Evolutionary conservation across 176 grass and related monocot species (phyloP).

Genomic region (Saccharum officinarum): DNA sequence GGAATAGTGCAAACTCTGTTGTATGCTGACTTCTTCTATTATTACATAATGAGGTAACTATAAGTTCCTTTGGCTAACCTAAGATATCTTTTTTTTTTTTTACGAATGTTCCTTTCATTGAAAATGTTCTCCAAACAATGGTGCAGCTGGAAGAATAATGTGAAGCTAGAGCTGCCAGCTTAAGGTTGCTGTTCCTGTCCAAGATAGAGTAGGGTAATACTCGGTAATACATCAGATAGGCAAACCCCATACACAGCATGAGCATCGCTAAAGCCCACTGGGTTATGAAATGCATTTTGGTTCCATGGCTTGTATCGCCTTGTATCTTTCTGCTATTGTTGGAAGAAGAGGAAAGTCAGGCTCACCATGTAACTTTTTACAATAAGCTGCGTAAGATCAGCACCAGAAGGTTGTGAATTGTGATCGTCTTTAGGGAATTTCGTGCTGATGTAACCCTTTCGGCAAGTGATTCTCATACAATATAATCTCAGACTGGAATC

Average conservation of each 20-base stretch:
- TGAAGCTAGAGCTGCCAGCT: conserved; percentile 85
- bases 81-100: conserved; percentile 3
- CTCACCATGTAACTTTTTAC: conserved; percentile 29
- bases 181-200: conserved; percentile 39
- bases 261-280: not conserved
- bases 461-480: not conserved
- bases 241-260: conserved; percentile 23
- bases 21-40: conserved; percentile 97
- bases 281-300: conserved; percentile 7
- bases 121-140: conserved; percentile 22
- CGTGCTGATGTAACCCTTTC: not conserved
- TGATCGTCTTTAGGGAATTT: not conserved
- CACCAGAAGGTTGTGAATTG: not conserved
- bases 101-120: conserved; percentile 23
- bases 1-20: conserved; percentile 82
- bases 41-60: conserved; percentile 94
- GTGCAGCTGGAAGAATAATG: conserved; percentile 95
- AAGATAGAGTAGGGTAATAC: conserved; percentile 41
- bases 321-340: conserved; percentile 27
- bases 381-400: conserved; percentile 14
- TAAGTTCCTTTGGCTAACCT: not conserved
- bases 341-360: conserved; percentile 20
- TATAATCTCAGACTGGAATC: not conserved
- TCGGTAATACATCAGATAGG: conserved; percentile 22
- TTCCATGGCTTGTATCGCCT: conserved; percentile 7